Evolutionary conservation across 495 filamentous ascomycete genomes (phyloP), one percentile per base, ranked within the genome.

Genomic region (Sphaerosporella brunnea): DNA sequence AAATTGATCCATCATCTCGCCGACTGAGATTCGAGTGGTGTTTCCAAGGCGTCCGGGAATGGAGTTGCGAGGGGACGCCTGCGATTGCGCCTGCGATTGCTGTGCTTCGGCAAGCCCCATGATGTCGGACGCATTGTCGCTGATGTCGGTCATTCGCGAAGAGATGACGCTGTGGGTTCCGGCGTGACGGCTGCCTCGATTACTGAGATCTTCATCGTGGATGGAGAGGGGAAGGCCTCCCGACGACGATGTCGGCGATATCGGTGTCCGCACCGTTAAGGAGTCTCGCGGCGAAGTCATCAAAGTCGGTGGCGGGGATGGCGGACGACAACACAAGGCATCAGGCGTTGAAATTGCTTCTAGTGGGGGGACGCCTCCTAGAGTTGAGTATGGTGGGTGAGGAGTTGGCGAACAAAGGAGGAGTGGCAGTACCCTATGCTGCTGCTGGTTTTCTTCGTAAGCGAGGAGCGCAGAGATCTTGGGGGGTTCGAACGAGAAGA

Each of bases 111-210:
- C 47, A 43, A 51, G 50, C 50, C 55, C 59, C 62, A 51, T 37
- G 63, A 65, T 42, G 47, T 73, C 69, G 20, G 73, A 76, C 39
- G 71, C 75, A 50, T 54, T 59, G 28, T 59, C 56, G 19, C 55
- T 59, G 55, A 82, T 72, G 59, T 90, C 82, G 8, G 84, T 90
- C 71, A 88, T 80, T 51, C 80, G 78, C 37, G 82, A 88, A 11
- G 84, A 93, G 25, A 93, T 82, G 44, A 84, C 70, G 57, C 77
- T 81, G 39, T 69, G 32, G 72, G 68, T 38, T 2, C 35, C 37
- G 65, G 69, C 39, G 23, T 58, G 45, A 9, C 40, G 19, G 24
- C 13, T 20, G 28, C 43, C 13, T 9, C 10, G 18, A 24, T 7
- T 7, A 24, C 24, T 8, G 20, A 7, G 10, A 8, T 46, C 43